A percentile compares a stretch with the other conserved stretches of the same genome.
These are phyloP conservation scores for Bathelium albidoporum DNA, from an alignment of 495 filamentous ascomycete genomes.

Conservation along the genomic window DNA sequence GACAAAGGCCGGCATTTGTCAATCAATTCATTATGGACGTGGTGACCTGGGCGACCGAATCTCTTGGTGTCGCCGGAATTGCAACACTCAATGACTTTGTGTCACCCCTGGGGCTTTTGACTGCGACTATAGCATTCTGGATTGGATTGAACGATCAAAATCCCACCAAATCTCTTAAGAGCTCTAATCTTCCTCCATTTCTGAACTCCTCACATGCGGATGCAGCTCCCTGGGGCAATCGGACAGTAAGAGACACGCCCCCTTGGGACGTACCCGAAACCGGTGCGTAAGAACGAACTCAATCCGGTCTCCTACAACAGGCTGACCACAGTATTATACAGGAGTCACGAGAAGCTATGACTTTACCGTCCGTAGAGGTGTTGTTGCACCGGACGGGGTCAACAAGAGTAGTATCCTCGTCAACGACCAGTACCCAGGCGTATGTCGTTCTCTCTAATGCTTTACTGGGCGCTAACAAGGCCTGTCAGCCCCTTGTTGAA, in stretches of 20 bases:
- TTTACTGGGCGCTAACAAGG: neutral
- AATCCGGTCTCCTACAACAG: neutral
- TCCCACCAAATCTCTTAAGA: neutral
- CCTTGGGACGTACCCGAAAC: neutral
- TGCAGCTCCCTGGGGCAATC: constrained; percentile 14
- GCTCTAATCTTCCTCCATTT: neutral
- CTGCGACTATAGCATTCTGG: neutral
- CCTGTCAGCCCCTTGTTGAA: constrained; percentile 11
- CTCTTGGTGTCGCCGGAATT: neutral
- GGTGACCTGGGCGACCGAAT: neutral
- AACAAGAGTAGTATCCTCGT: constrained; percentile 36
- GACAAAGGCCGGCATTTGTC: neutral
- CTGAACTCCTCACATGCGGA: neutral
- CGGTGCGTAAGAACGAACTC: constrained; percentile 5
- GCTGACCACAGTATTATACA: constrained; percentile 16
- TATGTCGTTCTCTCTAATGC: neutral
- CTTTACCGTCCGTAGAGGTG: constrained; percentile 41
- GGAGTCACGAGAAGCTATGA: constrained; percentile 42
- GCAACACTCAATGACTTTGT: neutral
- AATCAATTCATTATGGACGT: neutral
- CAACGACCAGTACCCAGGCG: constrained; percentile 30
- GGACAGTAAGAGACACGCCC: constrained; percentile 8
- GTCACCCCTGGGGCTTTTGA: neutral
- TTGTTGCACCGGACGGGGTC: constrained; percentile 39
- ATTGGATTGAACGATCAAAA: neutral